A percentile compares a stretch with the other conserved stretches of the same genome.
These are phyloP conservation scores for Coffea humblotiana DNA, from an alignment of 305 asterid species.

Conservation along the genomic window DNA sequence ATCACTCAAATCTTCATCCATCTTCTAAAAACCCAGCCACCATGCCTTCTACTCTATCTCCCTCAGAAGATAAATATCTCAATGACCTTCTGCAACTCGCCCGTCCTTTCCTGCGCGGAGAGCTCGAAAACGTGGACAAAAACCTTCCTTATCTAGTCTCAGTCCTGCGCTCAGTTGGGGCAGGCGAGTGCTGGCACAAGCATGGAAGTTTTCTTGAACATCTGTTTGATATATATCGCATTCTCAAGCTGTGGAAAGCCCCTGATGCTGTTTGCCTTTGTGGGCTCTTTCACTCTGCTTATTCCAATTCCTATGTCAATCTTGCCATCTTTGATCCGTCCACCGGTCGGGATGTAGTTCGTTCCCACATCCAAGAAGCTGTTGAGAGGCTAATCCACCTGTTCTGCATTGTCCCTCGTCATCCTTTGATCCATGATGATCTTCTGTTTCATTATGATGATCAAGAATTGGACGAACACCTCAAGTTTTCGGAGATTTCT, in stretches of 20 bases:
- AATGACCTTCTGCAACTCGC: conserved; percentile 46
- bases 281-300: conserved; percentile 89
- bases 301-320: conserved; percentile 82
- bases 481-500: conserved; percentile 44
- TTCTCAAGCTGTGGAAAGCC: conserved; percentile 80
- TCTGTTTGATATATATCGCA: conserved; percentile 61
- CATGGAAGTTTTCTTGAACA: conserved; percentile 82
- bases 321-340: conserved; percentile 84
- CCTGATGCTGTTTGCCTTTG: conserved; percentile 72
- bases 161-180: conserved; percentile 65
- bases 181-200: conserved; percentile 94
- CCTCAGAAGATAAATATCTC: conserved; percentile 18
- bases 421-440: conserved; percentile 51
- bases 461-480: conserved; percentile 58
- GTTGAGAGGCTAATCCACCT: conserved; percentile 73
- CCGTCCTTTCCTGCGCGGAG: conserved; percentile 77
- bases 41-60: conserved; percentile 3
- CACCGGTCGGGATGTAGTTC: conserved; percentile 70
- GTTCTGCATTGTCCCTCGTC: conserved; percentile 80
- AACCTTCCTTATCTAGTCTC: conserved; percentile 61
- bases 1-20: too few species aligned
- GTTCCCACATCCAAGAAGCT: conserved; percentile 56
- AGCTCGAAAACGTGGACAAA: conserved; percentile 48
- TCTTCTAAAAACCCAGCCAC: too few species aligned
- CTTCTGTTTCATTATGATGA: conserved; percentile 60